Evolutionary conservation across 2,329 filamentous ascomycete species (phyloP).

Genomic region (Colletotrichum zoysiae): DNA sequence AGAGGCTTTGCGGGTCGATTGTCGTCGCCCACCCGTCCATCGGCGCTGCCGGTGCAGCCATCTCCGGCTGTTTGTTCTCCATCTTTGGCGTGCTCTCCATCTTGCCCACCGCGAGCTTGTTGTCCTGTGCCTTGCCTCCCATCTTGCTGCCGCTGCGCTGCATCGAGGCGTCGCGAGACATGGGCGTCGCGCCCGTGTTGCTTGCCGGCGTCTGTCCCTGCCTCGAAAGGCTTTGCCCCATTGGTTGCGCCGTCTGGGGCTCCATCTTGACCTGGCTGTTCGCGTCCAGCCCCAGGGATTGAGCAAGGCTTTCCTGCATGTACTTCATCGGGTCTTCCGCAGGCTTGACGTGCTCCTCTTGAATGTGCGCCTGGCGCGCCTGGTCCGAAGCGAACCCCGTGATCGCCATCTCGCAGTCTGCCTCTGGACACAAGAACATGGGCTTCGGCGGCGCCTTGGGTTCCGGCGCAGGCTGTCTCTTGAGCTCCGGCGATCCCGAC

Average conservation of each 20-base stretch:
- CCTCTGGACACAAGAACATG: conserved; percentile 64
- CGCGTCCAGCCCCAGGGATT: conserved; percentile 63
- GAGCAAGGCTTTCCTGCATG: conserved; percentile 62
- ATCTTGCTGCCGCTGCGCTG: conserved; percentile 62
- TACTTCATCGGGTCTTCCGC: conserved; percentile 67
- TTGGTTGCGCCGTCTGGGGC: conserved; percentile 51
- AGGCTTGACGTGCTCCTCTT: conserved; percentile 72
- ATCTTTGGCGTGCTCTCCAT: conserved; percentile 44
- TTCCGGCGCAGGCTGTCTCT: conserved; percentile 51
- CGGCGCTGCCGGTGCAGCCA: conserved; percentile 41
- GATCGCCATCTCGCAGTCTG: conserved; percentile 64
- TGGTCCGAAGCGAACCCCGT: conserved; percentile 68
- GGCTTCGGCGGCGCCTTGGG: conserved; percentile 53
- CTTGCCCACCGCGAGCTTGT: conserved; percentile 48
- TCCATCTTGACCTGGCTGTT: conserved; percentile 59
- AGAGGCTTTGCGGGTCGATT: conserved; percentile 58
- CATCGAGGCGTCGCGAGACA: conserved; percentile 65
- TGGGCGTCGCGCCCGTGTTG: conserved; percentile 60
- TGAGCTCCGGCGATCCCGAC: conserved; percentile 60
- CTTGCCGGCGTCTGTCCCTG: conserved; percentile 60
- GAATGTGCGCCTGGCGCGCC: conserved; percentile 63
- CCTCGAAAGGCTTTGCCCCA: conserved; percentile 59
- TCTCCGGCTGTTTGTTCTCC: conserved; percentile 50
- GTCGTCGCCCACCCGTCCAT: conserved; percentile 53
- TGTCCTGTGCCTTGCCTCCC: conserved; percentile 56